Conservation (phyloP, 164 flowering plant genomes). For the Chimonanthus salicifolius region DNA sequence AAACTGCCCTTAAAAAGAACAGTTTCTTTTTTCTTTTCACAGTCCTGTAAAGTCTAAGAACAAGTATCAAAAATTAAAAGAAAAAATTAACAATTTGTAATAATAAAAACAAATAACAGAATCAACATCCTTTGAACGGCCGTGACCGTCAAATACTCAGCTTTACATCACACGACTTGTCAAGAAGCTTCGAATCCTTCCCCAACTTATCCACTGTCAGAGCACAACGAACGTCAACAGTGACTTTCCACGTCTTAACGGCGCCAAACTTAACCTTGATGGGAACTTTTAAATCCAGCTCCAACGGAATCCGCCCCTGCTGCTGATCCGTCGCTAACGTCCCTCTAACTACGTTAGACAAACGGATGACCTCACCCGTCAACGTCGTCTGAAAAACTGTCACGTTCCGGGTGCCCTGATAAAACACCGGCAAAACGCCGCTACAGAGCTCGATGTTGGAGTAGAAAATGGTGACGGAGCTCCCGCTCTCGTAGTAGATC, state of each 20-base stretch:
- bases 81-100: not conserved
- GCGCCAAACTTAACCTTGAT: conserved; percentile 61
- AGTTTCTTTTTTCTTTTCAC: too few species aligned
- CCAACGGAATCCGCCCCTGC: conserved; percentile 46
- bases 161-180: conserved; percentile 33
- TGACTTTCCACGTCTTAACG: conserved; percentile 67
- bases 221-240: conserved; percentile 58
- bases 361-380: conserved; percentile 32
- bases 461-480: conserved; percentile 43
- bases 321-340: conserved; percentile 23
- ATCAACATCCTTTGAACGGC: not conserved
- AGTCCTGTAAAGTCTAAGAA: too few species aligned
- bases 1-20: too few species aligned
- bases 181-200: conserved; percentile 39
- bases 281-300: conserved; percentile 44
- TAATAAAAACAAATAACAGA: not conserved
- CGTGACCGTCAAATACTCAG: conserved; percentile 5
- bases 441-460: conserved; percentile 26
- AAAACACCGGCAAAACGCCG: conserved; percentile 61
- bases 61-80: too few species aligned
- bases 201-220: conserved; percentile 51
- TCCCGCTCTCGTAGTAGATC: conserved; percentile 49
- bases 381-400: conserved; percentile 51
- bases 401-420: conserved; percentile 64
- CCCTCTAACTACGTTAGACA: conserved; percentile 21